phyloP scores from a whole-genome alignment of 192 early-diverging fungal genomes.

The Coemansia sp. region DNA sequence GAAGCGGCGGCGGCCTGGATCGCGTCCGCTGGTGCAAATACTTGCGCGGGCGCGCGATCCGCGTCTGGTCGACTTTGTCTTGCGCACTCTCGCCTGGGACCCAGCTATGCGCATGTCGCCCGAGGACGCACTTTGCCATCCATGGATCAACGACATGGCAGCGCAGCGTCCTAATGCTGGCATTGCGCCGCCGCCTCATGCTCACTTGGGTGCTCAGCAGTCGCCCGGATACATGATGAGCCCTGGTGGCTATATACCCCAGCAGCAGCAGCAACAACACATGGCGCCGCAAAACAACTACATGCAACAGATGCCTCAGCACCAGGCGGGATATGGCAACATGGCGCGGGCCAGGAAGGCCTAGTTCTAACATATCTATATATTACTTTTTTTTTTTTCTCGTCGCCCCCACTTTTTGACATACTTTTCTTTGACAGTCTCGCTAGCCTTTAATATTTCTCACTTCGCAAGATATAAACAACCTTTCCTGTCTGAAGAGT shows the following conservation, averaged over 20 bases:
- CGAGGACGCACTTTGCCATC: slow-evolving; percentile 81
- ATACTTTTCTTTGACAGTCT: slow-evolving; percentile 1
- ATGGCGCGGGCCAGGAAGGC: slow-evolving; percentile 48
- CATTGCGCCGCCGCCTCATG: slow-evolving; percentile 9
- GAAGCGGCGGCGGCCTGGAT: slow-evolving; percentile 78
- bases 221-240: slow-evolving; percentile 44
- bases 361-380: slow-evolving; percentile 1
- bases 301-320: slow-evolving; percentile 30
- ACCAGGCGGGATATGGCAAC: slow-evolving; percentile 41
- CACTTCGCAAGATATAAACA: neutral
- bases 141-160: slow-evolving; percentile 74
- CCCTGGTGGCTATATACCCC: slow-evolving; percentile 20
- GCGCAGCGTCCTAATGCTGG: slow-evolving; percentile 34
- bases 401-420: neutral
- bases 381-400: neutral
- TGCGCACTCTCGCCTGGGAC: slow-evolving; percentile 86
- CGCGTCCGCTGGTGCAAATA: slow-evolving; percentile 73
- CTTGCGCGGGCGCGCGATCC: slow-evolving; percentile 76
- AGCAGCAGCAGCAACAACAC: slow-evolving; percentile 25
- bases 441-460: neutral
- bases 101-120: slow-evolving; percentile 87
- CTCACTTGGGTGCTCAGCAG: slow-evolving; percentile 33
- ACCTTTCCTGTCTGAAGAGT: neutral
- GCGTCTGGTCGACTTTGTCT: slow-evolving; percentile 86
- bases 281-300: slow-evolving; percentile 23